Conservation (phyloP, 2,329 filamentous ascomycete genomes). For the Chrysosporium keratinophilum region DNA sequence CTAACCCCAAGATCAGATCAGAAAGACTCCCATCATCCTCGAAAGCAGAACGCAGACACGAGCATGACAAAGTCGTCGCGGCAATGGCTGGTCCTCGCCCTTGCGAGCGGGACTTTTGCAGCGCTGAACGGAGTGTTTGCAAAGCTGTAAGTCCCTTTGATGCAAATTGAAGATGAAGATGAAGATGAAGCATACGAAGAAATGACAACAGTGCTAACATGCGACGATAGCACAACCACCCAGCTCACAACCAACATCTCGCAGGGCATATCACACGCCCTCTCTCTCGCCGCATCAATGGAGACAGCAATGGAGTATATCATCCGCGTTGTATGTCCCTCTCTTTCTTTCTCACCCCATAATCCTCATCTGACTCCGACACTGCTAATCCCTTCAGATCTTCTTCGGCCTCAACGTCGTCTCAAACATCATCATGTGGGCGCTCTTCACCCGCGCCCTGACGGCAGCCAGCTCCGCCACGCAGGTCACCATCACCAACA, state of each 20-base stretch:
- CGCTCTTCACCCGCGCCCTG: constrained; percentile 52
- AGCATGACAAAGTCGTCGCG: neutral
- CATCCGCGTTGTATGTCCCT: constrained; percentile 42
- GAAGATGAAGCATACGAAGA: no score
- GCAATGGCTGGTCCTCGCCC: constrained; percentile 46
- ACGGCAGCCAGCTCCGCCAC: constrained; percentile 51
- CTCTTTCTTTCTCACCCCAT: neutral
- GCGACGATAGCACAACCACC: constrained; percentile 46
- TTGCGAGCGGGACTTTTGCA: constrained; percentile 52
- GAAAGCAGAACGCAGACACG: no score
- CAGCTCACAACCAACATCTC: constrained; percentile 47
- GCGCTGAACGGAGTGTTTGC: constrained; percentile 58
- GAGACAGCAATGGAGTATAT: constrained; percentile 35
- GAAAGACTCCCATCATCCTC: no score
- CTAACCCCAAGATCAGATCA: no score
- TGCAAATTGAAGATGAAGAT: neutral
- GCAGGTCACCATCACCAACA: constrained; percentile 54
- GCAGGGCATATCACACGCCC: constrained; percentile 35
- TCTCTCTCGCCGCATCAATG: constrained; percentile 35
- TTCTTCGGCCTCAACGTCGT: constrained; percentile 53
- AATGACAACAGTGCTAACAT: neutral
- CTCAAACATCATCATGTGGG: constrained; percentile 57
- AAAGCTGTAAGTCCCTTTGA: constrained; percentile 43
- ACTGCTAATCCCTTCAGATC: constrained; percentile 30
- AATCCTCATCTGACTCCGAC: neutral